These are phyloP conservation scores for Calophaca sinica DNA, from an alignment of 306 rosid genomes.

Conservation along the genomic window DNA sequence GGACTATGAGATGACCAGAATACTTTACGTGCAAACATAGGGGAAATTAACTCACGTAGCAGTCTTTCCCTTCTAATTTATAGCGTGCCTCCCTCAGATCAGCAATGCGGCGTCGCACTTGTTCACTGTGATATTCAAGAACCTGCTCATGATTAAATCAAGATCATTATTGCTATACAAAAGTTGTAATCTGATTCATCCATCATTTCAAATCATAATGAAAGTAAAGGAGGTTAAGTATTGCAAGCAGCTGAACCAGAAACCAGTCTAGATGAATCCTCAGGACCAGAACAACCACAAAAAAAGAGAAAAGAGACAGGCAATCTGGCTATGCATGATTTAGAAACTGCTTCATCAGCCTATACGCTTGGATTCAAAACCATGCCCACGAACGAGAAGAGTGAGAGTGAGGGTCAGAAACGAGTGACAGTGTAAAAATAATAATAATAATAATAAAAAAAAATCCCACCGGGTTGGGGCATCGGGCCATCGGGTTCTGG, in stretches of 20 bases:
- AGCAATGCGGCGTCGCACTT: slow-evolving; percentile 89
- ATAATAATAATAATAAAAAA: too few species aligned
- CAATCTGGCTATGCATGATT: background rate
- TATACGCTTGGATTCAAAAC: slow-evolving; percentile 24
- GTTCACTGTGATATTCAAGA: slow-evolving; percentile 99
- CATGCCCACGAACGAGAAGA: too few species aligned
- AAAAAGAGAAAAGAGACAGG: background rate
- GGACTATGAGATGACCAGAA: slow-evolving; percentile 8
- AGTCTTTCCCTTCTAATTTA: slow-evolving; percentile 86
- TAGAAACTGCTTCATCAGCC: slow-evolving; percentile 16
- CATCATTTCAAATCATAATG: background rate
- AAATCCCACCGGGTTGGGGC: too few species aligned
- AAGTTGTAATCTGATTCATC: background rate
- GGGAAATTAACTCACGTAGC: slow-evolving; percentile 72
- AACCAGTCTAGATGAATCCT: slow-evolving; percentile 26
- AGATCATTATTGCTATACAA: slow-evolving; percentile 28
- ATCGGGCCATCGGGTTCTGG: too few species aligned
- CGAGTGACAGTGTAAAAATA: too few species aligned
- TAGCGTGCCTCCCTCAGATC: slow-evolving; percentile 94
- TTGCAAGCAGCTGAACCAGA: slow-evolving; percentile 1
- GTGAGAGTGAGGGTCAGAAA: too few species aligned
- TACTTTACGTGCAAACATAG: background rate
- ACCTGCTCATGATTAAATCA: slow-evolving; percentile 63
- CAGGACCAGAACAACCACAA: background rate
- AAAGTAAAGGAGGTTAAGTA: slow-evolving; percentile 1